A percentile compares a stretch with the other conserved stretches of the same genome.
Evolutionary conservation across 192 early-diverging fungal genomes (phyloP).

Genomic region (Umbelopsis ramanniana): DNA sequence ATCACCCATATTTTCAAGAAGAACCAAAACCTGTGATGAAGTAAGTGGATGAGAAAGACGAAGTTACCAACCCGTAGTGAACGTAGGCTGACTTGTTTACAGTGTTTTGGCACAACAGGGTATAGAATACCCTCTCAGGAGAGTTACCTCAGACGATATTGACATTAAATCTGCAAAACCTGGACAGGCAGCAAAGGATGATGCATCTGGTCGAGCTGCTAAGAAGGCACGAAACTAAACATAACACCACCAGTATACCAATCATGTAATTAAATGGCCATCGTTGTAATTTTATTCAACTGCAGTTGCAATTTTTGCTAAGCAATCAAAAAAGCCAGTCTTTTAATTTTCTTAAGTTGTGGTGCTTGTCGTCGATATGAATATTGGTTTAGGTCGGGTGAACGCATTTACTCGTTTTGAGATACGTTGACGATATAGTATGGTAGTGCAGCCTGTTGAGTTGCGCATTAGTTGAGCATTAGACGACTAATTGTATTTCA

Average conservation of each 20-base stretch:
- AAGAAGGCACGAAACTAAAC: conserved; percentile 37
- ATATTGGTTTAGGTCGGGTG: background rate
- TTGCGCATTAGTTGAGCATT: background rate
- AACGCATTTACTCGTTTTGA: conserved; percentile 22
- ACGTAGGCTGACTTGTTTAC: conserved; percentile 15
- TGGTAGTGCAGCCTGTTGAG: conserved; percentile 51
- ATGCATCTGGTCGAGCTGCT: conserved; percentile 24
- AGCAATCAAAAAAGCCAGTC: background rate
- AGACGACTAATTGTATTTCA: background rate
- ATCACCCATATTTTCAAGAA: conserved; percentile 85
- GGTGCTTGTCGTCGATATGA: background rate
- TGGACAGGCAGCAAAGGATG: conserved; percentile 31
- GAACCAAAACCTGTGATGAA: conserved; percentile 62
- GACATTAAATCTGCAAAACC: conserved; percentile 51
- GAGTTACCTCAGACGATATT: conserved; percentile 59
- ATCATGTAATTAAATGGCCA: conserved; percentile 17
- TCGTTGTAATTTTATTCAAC: background rate
- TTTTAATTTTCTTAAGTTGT: background rate
- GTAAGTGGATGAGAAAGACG: conserved; percentile 36
- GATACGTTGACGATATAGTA: conserved; percentile 56
- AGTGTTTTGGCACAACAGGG: conserved; percentile 54
- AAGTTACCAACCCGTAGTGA: background rate
- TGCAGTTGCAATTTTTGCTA: background rate
- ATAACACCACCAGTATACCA: background rate
- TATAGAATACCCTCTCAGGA: conserved; percentile 55